Conservation (phyloP, 345 rosid species). For the Populus simonii region DNA sequence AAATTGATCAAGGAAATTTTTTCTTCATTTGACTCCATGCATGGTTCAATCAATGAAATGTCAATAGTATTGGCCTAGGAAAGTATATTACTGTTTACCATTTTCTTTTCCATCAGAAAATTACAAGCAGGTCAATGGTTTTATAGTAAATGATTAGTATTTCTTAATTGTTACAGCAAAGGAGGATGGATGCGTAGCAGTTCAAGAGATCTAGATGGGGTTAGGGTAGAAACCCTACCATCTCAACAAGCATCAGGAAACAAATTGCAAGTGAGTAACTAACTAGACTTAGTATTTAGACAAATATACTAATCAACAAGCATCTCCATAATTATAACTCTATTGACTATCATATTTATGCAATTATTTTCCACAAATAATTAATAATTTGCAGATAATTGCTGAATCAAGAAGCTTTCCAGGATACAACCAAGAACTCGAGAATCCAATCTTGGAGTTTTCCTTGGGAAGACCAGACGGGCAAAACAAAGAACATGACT, state of each 20-base stretch:
- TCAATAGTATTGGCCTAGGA: neutral
- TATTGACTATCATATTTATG: neutral
- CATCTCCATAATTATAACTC: neutral
- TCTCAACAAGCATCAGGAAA: slow-evolving; percentile 10
- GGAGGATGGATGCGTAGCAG: slow-evolving; percentile 23
- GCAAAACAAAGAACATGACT: slow-evolving; percentile 21
- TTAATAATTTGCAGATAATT: neutral
- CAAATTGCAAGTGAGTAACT: slow-evolving; percentile 18
- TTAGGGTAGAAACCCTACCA: slow-evolving; percentile 4
- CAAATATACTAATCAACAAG: neutral
- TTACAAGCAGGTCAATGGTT: neutral
- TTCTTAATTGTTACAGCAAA: slow-evolving; percentile 16
- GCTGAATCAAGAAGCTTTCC: slow-evolving; percentile 10
- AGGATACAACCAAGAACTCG: slow-evolving; percentile 12
- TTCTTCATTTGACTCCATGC: neutral
- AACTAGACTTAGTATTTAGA: neutral
- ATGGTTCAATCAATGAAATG: neutral
- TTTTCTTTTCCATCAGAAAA: neutral
- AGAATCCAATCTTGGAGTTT: slow-evolving; percentile 43
- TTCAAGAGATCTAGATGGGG: slow-evolving; percentile 6
- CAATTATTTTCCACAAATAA: neutral
- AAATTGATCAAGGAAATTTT: neutral
- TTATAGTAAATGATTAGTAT: neutral
- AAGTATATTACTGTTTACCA: neutral
- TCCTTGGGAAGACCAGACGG: slow-evolving; percentile 41